Evolutionary conservation across 106 monocot species (phyloP).

Genomic region (Platanthera zijinensis): DNA sequence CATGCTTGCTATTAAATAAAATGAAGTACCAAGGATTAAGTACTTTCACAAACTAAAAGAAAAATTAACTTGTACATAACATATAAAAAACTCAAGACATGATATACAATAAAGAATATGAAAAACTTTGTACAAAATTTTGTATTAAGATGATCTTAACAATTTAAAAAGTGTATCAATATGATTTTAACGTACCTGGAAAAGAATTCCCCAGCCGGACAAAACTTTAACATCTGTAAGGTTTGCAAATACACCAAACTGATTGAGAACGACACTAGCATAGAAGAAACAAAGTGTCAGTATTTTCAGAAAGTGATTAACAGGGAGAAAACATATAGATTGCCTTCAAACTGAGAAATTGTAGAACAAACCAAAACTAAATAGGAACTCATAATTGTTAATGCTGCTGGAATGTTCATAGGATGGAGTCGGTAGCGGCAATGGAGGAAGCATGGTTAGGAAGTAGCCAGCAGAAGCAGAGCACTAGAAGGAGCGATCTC

Average conservation of each 20-base stretch:
- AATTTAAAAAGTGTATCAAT: not conserved
- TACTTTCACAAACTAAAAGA: not conserved
- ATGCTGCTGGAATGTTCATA: not conserved
- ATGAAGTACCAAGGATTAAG: not conserved
- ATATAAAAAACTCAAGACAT: too few species aligned
- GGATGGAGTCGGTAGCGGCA: too few species aligned
- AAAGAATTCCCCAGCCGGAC: constrained; percentile 98
- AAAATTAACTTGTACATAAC: not conserved
- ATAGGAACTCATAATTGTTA: not conserved
- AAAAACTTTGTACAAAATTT: not conserved
- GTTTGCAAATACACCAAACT: constrained; percentile 92
- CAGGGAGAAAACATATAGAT: not conserved
- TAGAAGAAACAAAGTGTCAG: constrained; percentile 97
- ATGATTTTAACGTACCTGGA: constrained; percentile 47
- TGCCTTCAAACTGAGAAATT: not conserved
- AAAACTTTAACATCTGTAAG: constrained; percentile 90
- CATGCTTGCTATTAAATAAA: not conserved
- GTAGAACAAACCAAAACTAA: not conserved
- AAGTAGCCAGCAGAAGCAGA: too few species aligned
- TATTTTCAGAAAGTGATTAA: constrained; percentile 1
- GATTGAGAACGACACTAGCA: constrained; percentile 92
- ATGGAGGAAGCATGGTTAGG: too few species aligned
- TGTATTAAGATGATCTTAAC: too few species aligned
- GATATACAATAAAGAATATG: not conserved
- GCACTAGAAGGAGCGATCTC: too few species aligned